Base-by-base conservation (phyloP, 768 basidiomycete species). In the Mycena albidolilacea region DNA sequence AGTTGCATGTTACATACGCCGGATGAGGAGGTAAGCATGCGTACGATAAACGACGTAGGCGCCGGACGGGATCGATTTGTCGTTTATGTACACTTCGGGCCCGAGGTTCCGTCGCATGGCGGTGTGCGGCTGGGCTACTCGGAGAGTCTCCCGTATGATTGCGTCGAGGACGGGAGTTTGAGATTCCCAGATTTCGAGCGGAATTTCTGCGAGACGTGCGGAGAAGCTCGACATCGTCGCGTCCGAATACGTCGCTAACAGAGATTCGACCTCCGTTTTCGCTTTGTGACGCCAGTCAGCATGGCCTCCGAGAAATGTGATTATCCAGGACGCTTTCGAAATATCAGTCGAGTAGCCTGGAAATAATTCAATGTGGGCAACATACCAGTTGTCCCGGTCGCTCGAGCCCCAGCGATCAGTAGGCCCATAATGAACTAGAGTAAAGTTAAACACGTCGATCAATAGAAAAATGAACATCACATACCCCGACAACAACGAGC, bases 91-190 rank as follows among this genome's bases (percentile, higher is more conserved):
- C 44, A 90, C 81, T 69, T 92, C 91, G 76, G 91, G 92, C 19
- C 93, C 93, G 70, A 93, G 82, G 80, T 95, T 94, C 71, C 91
- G 89, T 79, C 94, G 89, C 92, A 94, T 93, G 69, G 93, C 93
- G 0, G 89, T 89, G 81, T 94, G 93, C 54, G 93, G 92, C 84
- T 94, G 92, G 11, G 93, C 93, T 59, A 95, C 83, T 48, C 93
- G 91, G 30, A 93, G 89, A 44, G 93, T 94, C 82, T 95, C 93
- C 75, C 89, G 88, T 77, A 95, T 91, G 77, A 94, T 85, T 59
- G 90, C 86, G 79, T 95, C 94, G 43, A 94, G 85, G 68, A 92
- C 85, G 19, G 93, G 93, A 38, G 90, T 93, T 71, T 90, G 85
- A 2, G 84, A 78, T 80, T 95, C 93, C 93, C 93, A 95, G 12